Percentiles rank a stretch among this genome's conserved stretches.
Conservation (phyloP, 169 alveolate genomes). For the Eimeria maxima region DNA sequence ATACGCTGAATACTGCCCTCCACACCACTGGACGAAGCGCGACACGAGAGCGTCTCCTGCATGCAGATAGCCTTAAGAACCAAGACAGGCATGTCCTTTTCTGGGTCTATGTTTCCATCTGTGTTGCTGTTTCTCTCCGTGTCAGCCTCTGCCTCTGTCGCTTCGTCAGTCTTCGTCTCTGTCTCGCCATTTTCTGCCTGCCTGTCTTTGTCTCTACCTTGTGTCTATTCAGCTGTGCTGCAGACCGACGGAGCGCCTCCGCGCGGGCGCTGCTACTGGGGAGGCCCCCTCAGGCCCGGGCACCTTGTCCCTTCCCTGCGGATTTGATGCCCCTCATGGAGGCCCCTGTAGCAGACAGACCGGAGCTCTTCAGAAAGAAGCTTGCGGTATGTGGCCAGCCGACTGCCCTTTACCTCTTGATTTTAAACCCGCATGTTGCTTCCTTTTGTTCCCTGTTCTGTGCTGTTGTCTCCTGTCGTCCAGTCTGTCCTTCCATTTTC, state of each 20-base stretch:
- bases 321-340: constrained; percentile 89
- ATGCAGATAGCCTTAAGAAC: constrained; percentile 31
- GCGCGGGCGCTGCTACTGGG: constrained; percentile 25
- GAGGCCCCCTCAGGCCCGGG: constrained; percentile 40
- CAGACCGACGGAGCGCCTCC: neutral
- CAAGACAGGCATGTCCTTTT: neutral
- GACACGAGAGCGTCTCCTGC: constrained; percentile 18
- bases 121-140: neutral
- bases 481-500: too few species aligned
- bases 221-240: neutral
- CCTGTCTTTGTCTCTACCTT: neutral
- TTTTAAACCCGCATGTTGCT: too few species aligned
- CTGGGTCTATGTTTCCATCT: neutral
- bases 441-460: too few species aligned
- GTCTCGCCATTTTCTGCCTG: too few species aligned
- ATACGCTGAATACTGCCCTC: neutral
- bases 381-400: constrained; percentile 75
- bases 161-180: too few species aligned
- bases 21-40: neutral
- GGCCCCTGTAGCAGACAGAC: constrained; percentile 87
- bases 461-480: too few species aligned
- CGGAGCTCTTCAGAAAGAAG: constrained; percentile 90
- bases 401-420: too few species aligned
- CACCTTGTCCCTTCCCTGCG: constrained; percentile 23
- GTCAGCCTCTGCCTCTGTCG: neutral